Base-by-base conservation (phyloP, 208 protist species). In the Wallacemonas sp. region DNA sequence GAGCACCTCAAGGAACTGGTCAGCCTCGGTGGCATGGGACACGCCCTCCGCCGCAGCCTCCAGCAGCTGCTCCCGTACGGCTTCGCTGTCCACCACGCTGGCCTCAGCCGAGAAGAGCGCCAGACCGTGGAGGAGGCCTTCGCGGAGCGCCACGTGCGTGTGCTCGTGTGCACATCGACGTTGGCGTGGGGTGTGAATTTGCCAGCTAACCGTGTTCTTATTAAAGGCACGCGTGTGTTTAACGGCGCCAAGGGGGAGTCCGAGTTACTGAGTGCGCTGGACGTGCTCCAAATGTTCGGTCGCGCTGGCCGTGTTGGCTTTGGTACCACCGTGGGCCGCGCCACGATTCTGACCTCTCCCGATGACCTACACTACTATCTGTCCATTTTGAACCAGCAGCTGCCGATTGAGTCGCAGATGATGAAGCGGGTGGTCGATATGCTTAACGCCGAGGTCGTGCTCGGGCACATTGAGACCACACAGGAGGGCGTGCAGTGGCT, bases 181-280 rank as follows among this genome's bases (percentile, higher is more conserved):
- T 88, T 99, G 1, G 99, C 99, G n/a, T 99, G 99, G 99, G 99
- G 99, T 73, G 99, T 99, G 1, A 99, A 99, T 82, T 63, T 99
- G 38, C 99, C 99, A 0, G 99, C 99, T 3, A 98, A 99, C 77
- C 97, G 93, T 11, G 99, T 99, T 19, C 99, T 99, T 64, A 99
- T 99, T 70, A 99, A 99, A 74, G 99, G 99, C n/a, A 99, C 99
- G 1, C 97, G 98, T 66, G 83, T 99, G n/a, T 99, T 99, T 77
- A 97, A 85, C 63, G 96, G 98, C 14, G 92, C 99, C 38, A 95
- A 93, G 53, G 98, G 98, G 1, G 65, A 81, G 47, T 99, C 94
- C 71, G 85, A 94, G 34, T 95, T 99, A 65, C 80, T 99, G 1
- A 96, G 80, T 26, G 83, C 94, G 31, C 67, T 99, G 30, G 99